These are phyloP conservation scores for Mycena kentingensis DNA, from an alignment of 768 basidiomycete genomes.

Conservation along the genomic window DNA sequence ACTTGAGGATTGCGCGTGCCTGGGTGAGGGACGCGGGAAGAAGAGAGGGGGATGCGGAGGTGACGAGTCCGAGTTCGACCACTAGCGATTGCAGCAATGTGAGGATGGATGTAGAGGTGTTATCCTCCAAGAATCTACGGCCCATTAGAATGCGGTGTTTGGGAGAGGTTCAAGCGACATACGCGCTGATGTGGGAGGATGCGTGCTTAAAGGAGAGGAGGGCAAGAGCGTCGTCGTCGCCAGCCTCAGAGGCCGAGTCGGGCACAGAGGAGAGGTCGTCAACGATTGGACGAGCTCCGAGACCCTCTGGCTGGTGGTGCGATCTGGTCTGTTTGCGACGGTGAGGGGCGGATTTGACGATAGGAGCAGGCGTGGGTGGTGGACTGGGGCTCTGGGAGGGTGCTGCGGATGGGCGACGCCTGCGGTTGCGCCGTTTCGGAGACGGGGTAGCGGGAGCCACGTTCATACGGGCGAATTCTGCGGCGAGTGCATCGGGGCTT, in stretches of 20 bases:
- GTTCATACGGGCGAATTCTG: constrained; percentile 17
- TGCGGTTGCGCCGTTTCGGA: not conserved
- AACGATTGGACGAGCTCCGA: constrained; percentile 47
- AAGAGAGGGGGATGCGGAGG: no score
- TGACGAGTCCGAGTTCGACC: constrained; percentile 71
- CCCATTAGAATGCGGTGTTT: not conserved
- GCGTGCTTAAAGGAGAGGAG: constrained; percentile 58
- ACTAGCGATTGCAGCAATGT: constrained; percentile 72
- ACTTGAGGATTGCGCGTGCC: constrained; percentile 68
- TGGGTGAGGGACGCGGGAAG: constrained; percentile 64
- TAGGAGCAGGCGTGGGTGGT: not conserved
- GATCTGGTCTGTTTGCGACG: not conserved
- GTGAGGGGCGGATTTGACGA: not conserved
- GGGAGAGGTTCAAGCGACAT: constrained; percentile 32
- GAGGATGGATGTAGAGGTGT: constrained; percentile 50
- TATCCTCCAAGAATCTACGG: constrained; percentile 54
- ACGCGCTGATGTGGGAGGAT: constrained; percentile 62
- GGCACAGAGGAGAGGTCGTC: constrained; percentile 50
- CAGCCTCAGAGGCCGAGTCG: constrained; percentile 37
- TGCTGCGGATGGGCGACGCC: not conserved
- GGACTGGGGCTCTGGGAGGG: not conserved
- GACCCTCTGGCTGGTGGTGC: constrained; percentile 22
- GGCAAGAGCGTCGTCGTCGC: constrained; percentile 29
- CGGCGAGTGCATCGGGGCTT: constrained; percentile 13
- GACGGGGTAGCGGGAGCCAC: constrained; percentile 6